phyloP scores from a whole-genome alignment of 208 protist species.

The Trypanosoma brucei region DNA sequence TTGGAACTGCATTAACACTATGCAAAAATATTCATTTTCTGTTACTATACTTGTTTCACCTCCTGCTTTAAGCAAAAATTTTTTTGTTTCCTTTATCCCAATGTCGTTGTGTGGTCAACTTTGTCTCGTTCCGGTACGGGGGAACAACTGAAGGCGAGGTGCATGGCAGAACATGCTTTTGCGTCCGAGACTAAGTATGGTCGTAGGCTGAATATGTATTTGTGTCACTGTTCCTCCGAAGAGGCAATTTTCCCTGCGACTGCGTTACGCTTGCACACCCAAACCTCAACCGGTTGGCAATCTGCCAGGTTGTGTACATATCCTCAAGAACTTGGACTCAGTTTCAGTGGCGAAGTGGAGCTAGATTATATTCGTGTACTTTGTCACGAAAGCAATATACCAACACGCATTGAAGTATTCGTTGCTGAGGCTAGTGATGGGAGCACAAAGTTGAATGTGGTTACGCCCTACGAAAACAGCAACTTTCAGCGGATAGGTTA shows the following conservation, averaged over 20 bases:
- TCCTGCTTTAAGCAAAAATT: neutral
- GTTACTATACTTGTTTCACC: no score
- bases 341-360: conserved; percentile 80
- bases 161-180: conserved; percentile 7
- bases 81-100: conserved; percentile 18
- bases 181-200: conserved; percentile 68
- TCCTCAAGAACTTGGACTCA: conserved; percentile 86
- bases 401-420: conserved; percentile 77
- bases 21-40: no score
- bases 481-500: conserved; percentile 74
- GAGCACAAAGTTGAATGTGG: conserved; percentile 46
- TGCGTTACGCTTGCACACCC: conserved; percentile 52
- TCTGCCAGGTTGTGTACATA: conserved; percentile 75
- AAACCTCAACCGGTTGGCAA: conserved; percentile 70
- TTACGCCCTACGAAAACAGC: conserved; percentile 45
- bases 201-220: conserved; percentile 47
- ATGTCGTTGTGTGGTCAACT: conserved; percentile 8
- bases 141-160: neutral
- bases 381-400: conserved; percentile 80
- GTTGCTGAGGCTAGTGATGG: conserved; percentile 47
- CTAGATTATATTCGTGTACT: conserved; percentile 74
- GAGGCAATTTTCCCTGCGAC: conserved; percentile 53
- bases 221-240: conserved; percentile 80
- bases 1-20: no score
- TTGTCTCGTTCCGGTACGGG: conserved; percentile 7